phyloP scores from a whole-genome alignment of 2,329 filamentous ascomycete species.

The Stromatinia cepivora region DNA sequence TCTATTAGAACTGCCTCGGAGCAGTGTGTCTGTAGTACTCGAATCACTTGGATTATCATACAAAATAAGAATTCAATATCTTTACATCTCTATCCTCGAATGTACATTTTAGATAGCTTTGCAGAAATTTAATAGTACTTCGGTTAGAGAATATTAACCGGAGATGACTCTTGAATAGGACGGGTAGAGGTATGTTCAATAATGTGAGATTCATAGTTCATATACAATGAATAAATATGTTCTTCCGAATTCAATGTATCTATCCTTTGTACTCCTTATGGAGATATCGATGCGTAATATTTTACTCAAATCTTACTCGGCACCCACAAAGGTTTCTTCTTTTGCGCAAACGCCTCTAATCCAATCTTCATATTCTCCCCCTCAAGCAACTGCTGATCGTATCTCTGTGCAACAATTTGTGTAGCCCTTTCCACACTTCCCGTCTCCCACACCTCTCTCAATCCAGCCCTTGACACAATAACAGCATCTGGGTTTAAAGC shows the following conservation, averaged over 20 bases:
- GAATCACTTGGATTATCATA: no score
- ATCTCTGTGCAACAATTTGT: constrained; percentile 58
- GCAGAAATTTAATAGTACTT: no score
- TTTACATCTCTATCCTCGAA: no score
- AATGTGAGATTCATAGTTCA: no score
- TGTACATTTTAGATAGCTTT: no score
- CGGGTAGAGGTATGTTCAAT: no score
- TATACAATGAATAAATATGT: no score
- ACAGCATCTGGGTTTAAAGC: constrained; percentile 71
- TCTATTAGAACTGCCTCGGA: no score
- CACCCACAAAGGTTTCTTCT: constrained; percentile 66
- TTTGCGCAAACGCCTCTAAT: constrained; percentile 73
- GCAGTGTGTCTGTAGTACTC: no score
- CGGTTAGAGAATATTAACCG: no score
- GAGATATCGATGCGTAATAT: neutral
- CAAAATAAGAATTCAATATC: no score
- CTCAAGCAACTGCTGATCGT: constrained; percentile 55
- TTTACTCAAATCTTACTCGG: constrained; percentile 55
- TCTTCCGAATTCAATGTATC: neutral
- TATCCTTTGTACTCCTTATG: neutral
- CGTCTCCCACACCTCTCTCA: constrained; percentile 72
- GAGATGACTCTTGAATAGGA: no score
- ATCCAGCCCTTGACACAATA: constrained; percentile 67
- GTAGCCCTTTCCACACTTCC: constrained; percentile 56
- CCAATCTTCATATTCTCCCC: constrained; percentile 76